phyloP scores from a whole-genome alignment of 805 yeast species.

The Sugiyamaella smithiae region DNA sequence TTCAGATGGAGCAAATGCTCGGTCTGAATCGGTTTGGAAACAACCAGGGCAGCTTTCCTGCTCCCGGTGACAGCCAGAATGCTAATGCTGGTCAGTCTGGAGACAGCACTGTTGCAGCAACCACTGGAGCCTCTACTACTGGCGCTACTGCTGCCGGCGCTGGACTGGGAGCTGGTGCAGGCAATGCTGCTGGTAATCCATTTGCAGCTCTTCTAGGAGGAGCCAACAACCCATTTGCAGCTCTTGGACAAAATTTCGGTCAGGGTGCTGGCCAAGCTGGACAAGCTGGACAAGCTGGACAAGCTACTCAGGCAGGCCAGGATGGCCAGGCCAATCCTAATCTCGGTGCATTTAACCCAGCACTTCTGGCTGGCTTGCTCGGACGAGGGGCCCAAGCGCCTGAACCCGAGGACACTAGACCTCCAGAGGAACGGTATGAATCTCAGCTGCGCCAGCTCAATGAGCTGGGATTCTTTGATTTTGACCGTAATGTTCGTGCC shows the following conservation, averaged over 20 bases:
- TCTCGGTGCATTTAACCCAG: conserved; percentile 44
- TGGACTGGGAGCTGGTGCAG: conserved; percentile 24
- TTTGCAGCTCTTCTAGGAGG: conserved; percentile 45
- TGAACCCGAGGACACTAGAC: conserved; percentile 57
- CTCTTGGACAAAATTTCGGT: conserved; percentile 8
- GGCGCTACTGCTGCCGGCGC: conserved; percentile 12
- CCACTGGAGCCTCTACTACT: conserved; percentile 23
- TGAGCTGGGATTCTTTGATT: conserved; percentile 86
- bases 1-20: conserved; percentile 62
- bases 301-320: conserved; percentile 7
- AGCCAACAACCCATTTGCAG: conserved; percentile 19
- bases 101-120: conserved; percentile 17
- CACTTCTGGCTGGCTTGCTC: conserved; percentile 44
- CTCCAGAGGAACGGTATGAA: conserved; percentile 78
- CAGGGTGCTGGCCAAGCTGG: conserved; percentile 9
- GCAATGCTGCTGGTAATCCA: conserved; percentile 44
- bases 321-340: conserved; percentile 30
- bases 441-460: conserved; percentile 68
- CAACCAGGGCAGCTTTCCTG: conserved; percentile 35
- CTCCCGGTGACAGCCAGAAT: conserved; percentile 28
- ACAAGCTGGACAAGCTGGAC: conserved; percentile 16
- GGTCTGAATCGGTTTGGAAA: conserved; percentile 43
- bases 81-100: conserved; percentile 15
- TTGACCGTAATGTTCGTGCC: conserved; percentile 88
- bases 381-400: conserved; percentile 41